Percentiles rank a stretch among this genome's conserved stretches.
These are phyloP conservation scores for Mycena capillaripes DNA, from an alignment of 768 basidiomycete species.

Conservation along the genomic window DNA sequence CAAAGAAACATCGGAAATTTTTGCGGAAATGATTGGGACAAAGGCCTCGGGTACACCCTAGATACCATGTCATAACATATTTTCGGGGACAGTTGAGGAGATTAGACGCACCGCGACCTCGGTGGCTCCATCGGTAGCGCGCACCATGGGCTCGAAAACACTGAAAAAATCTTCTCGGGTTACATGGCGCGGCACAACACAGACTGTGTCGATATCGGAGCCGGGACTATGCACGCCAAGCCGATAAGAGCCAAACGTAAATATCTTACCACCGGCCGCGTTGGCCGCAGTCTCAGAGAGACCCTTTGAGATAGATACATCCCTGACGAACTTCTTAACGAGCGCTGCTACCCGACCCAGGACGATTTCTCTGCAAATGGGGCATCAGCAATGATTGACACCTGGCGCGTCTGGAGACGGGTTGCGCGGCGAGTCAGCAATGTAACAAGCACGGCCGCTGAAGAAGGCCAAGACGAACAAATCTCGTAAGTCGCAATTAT, in stretches of 20 bases:
- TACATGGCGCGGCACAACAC: conserved; percentile 97
- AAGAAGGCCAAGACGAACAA: not conserved
- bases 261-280: conserved; percentile 97
- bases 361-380: conserved; percentile 84
- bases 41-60: conserved; percentile 98
- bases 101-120: conserved; percentile 87
- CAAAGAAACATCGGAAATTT: conserved; percentile 92
- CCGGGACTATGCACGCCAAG: conserved; percentile 97
- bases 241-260: conserved; percentile 98
- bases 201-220: conserved; percentile 96
- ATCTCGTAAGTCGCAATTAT: conserved; percentile 11
- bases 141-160: conserved; percentile 90
- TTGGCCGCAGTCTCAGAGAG: conserved; percentile 89
- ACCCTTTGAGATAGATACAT: conserved; percentile 82
- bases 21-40: conserved; percentile 94
- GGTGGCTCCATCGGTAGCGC: conserved; percentile 83
- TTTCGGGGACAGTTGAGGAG: not conserved
- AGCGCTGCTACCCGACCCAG: conserved; percentile 90
- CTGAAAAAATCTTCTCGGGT: conserved; percentile 96
- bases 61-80: not conserved
- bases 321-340: conserved; percentile 93
- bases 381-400: not conserved
- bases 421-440: not conserved
- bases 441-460: not conserved
- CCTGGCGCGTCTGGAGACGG: not conserved